Percentiles rank a stretch among this genome's conserved stretches.
These are phyloP conservation scores for Posidonia oceanica DNA, from an alignment of 116 monocot species.

Conservation along the genomic window DNA sequence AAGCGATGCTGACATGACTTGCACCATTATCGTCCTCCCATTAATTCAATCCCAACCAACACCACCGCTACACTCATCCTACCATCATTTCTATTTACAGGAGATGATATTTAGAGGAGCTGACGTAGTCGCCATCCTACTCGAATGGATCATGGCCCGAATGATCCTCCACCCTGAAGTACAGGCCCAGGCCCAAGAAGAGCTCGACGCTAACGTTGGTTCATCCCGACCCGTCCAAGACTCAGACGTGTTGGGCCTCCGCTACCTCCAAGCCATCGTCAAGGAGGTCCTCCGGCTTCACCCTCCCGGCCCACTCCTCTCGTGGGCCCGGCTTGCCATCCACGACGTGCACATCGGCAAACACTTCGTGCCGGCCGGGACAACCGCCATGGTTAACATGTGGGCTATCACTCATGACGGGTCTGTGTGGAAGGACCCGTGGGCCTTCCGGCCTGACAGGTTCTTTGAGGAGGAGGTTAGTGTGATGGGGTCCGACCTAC, in stretches of 20 bases:
- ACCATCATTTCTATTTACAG: slow-evolving; percentile 2
- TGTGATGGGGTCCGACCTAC: slow-evolving; percentile 46
- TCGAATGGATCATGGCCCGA: slow-evolving; percentile 19
- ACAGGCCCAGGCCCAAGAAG: slow-evolving; percentile 12
- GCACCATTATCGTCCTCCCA: too few species aligned
- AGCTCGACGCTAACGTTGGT: slow-evolving; percentile 4
- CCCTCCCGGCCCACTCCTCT: slow-evolving; percentile 76
- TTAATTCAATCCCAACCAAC: too few species aligned
- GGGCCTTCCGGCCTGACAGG: slow-evolving; percentile 51
- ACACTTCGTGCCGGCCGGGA: slow-evolving; percentile 57
- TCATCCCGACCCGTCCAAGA: slow-evolving; percentile 23
- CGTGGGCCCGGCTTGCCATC: slow-evolving; percentile 62
- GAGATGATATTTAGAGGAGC: slow-evolving; percentile 26
- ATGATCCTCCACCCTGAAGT: slow-evolving; percentile 8
- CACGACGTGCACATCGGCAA: slow-evolving; percentile 41
- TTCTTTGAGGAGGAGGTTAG: slow-evolving; percentile 46
- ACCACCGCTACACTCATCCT: slow-evolving; percentile 4
- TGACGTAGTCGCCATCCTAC: slow-evolving; percentile 15
- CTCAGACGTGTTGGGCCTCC: slow-evolving; percentile 35
- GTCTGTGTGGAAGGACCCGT: slow-evolving; percentile 54
- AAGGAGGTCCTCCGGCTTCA: slow-evolving; percentile 66
- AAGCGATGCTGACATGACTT: too few species aligned
- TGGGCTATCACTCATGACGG: slow-evolving; percentile 69
- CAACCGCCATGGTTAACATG: slow-evolving; percentile 85
- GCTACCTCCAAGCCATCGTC: slow-evolving; percentile 46